phyloP scores from a whole-genome alignment of 306 rosid genomes.

The Senna siamea region DNA sequence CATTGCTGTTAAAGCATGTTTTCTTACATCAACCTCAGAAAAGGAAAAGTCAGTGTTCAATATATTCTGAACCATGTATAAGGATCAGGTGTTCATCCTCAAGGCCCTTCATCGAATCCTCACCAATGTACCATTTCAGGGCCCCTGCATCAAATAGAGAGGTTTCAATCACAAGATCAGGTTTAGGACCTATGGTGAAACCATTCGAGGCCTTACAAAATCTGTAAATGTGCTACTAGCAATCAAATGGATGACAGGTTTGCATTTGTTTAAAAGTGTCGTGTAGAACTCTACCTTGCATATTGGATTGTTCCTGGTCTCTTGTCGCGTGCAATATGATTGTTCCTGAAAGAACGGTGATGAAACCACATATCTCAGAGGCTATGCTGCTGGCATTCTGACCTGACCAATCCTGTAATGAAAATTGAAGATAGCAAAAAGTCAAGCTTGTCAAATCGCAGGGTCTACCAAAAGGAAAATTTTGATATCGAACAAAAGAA shows the following conservation, averaged over 20 bases:
- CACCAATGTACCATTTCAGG: slow-evolving; percentile 63
- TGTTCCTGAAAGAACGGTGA: slow-evolving; percentile 91
- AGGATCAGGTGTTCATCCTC: slow-evolving; percentile 78
- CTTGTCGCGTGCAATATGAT: slow-evolving; percentile 81
- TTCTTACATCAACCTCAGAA: slow-evolving; percentile 11
- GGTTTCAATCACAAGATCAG: slow-evolving; percentile 11
- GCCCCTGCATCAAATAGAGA: slow-evolving; percentile 51
- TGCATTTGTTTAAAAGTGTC: slow-evolving; percentile 28
- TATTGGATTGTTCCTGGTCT: slow-evolving; percentile 68
- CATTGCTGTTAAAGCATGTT: slow-evolving; percentile 9
- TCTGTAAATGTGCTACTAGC: slow-evolving; percentile 16
- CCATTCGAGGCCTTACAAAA: too few relatives aligned
- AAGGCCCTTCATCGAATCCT: slow-evolving; percentile 63
- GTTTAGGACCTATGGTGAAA: too few relatives aligned
- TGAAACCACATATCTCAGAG: slow-evolving; percentile 93
- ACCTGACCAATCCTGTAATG: slow-evolving; percentile 89
- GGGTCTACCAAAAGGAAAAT: slow-evolving; percentile 1
- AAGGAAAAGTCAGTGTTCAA: slow-evolving; percentile 42
- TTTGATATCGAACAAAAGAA: slow-evolving; percentile 11
- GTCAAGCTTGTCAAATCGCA: not conserved
- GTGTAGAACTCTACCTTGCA: slow-evolving; percentile 58
- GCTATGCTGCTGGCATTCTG: slow-evolving; percentile 78
- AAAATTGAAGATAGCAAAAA: not conserved
- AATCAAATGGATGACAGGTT: slow-evolving; percentile 28
- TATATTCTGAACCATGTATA: slow-evolving; percentile 51